These are phyloP conservation scores for Aureobasidium lini DNA, from an alignment of 2,329 filamentous ascomycete genomes.

Conservation along the genomic window DNA sequence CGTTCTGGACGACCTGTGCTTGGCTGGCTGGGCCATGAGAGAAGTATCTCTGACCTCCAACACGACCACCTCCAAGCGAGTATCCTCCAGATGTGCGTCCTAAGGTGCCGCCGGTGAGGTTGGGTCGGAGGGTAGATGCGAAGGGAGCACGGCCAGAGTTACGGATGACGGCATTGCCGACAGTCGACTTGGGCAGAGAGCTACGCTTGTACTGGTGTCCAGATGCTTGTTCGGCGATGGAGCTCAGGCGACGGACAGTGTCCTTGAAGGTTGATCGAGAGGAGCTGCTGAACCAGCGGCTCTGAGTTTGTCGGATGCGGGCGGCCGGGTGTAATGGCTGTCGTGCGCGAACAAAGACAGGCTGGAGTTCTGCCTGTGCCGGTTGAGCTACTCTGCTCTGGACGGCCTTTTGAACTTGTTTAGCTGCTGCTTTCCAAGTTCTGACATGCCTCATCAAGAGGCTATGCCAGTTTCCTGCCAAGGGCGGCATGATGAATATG, in stretches of 20 bases:
- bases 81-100: slow-evolving; percentile 89
- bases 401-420: slow-evolving; percentile 22
- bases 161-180: slow-evolving; percentile 50
- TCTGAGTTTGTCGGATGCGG: slow-evolving; percentile 56
- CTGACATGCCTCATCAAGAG: slow-evolving; percentile 28
- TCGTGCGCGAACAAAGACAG: slow-evolving; percentile 50
- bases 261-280: slow-evolving; percentile 35
- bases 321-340: slow-evolving; percentile 57
- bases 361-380: slow-evolving; percentile 46
- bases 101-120: slow-evolving; percentile 79
- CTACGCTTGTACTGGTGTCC: slow-evolving; percentile 40
- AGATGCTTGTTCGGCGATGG: slow-evolving; percentile 28
- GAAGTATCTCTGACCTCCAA: slow-evolving; percentile 75
- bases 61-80: slow-evolving; percentile 56
- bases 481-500: slow-evolving; percentile 28
- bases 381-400: slow-evolving; percentile 30
- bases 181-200: slow-evolving; percentile 46
- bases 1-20: slow-evolving; percentile 87
- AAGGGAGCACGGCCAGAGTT: slow-evolving; percentile 76
- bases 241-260: slow-evolving; percentile 46
- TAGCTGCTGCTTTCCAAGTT: slow-evolving; percentile 24
- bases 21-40: slow-evolving; percentile 78
- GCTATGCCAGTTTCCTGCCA: slow-evolving; percentile 30
- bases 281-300: slow-evolving; percentile 54
- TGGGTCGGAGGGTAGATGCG: slow-evolving; percentile 79